phyloP scores from a whole-genome alignment of 495 filamentous ascomycete species.

The Apiosordaria backusii region DNA sequence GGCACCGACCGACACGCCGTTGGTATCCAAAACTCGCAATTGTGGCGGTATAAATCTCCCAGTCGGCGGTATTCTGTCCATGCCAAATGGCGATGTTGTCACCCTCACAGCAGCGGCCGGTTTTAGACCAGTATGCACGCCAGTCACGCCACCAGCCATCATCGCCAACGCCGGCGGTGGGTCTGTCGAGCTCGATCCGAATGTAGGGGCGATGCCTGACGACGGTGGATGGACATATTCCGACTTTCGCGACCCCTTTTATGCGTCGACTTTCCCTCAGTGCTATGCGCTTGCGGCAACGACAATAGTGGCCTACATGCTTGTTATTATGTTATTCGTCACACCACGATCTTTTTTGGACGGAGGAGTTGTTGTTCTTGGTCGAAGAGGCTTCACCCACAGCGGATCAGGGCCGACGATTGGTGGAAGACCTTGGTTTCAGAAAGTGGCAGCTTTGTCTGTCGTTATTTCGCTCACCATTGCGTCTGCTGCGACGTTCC shows the following conservation, averaged over 20 bases:
- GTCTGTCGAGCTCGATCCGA: slow-evolving; percentile 39
- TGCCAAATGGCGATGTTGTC: slow-evolving; percentile 55
- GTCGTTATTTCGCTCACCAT: slow-evolving; percentile 92
- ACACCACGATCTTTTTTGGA: slow-evolving; percentile 85
- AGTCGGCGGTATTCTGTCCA: slow-evolving; percentile 54
- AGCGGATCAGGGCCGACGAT: slow-evolving; percentile 76
- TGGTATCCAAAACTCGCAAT: slow-evolving; percentile 23
- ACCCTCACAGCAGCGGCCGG: slow-evolving; percentile 61
- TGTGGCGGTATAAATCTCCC: slow-evolving; percentile 52
- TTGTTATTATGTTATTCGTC: slow-evolving; percentile 91
- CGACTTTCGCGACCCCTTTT: slow-evolving; percentile 79
- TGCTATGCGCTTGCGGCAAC: slow-evolving; percentile 87
- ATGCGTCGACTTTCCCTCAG: slow-evolving; percentile 84
- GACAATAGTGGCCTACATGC: slow-evolving; percentile 87
- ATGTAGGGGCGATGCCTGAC: slow-evolving; percentile 9
- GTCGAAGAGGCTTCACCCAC: slow-evolving; percentile 79
- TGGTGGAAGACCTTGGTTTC: slow-evolving; percentile 91
- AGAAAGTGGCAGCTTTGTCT: slow-evolving; percentile 86
- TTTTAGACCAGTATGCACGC: slow-evolving; percentile 61
- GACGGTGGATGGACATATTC: slow-evolving; percentile 36
- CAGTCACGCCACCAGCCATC: slow-evolving; percentile 39
- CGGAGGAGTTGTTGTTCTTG: slow-evolving; percentile 76
- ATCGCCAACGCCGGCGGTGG: slow-evolving; percentile 46
- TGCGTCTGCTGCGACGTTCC: slow-evolving; percentile 84
- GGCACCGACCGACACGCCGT: slow-evolving; percentile 15